Percentiles rank a stretch among this genome's conserved stretches.
Conservation (phyloP, 2,329 filamentous ascomycete genomes). For the Dichotomopilus funicola region DNA sequence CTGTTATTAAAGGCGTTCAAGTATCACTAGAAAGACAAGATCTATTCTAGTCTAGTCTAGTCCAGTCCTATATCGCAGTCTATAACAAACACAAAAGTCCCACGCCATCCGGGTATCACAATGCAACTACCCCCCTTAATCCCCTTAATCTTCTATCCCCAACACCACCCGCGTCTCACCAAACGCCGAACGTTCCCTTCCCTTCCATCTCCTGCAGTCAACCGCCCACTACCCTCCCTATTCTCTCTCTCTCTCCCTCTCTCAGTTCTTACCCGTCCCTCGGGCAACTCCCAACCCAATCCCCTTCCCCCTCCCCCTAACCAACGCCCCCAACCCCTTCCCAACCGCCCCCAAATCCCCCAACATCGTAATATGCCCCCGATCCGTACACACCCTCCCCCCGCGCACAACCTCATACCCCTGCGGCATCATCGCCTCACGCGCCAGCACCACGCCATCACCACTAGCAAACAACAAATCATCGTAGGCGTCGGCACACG, state of each 20-base stretch:
- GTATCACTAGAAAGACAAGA: no score
- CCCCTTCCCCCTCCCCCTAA: conserved; percentile 61
- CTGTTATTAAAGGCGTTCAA: no score
- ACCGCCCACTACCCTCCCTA: no score
- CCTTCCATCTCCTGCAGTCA: no score
- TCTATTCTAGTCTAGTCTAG: no score
- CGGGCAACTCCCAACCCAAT: conserved; percentile 54
- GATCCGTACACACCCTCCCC: conserved; percentile 70
- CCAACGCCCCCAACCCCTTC: conserved; percentile 61
- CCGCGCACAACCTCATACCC: conserved; percentile 70
- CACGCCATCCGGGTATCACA: no score
- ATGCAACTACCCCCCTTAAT: no score
- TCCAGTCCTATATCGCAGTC: no score
- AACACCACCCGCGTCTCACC: no score
- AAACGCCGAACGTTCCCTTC: no score
- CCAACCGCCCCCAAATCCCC: conserved; percentile 81
- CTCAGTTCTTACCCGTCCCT: not conserved
- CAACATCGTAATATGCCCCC: conserved; percentile 80
- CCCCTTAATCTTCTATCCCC: no score
- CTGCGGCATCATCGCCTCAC: conserved; percentile 74
- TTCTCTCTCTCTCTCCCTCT: not conserved
- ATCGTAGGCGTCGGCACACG: conserved; percentile 72
- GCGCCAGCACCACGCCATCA: conserved; percentile 82
- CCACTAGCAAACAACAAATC: conserved; percentile 80
- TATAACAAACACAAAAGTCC: no score